phyloP scores from a whole-genome alignment of 768 basidiomycete species.

The Boletus subparvulus region DNA sequence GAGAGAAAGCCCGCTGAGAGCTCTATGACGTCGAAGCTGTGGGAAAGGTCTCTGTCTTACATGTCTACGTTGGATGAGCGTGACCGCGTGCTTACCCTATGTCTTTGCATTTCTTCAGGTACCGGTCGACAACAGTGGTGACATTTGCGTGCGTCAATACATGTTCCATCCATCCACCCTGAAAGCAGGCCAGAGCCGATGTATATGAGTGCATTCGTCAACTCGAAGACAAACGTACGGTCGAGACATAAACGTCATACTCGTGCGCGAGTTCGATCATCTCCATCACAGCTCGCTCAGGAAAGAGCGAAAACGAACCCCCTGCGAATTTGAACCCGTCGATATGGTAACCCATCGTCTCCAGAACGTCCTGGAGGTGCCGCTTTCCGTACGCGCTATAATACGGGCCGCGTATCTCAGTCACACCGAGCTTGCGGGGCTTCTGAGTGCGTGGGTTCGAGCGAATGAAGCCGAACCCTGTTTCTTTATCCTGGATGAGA shows the following conservation, averaged over 20 bases:
- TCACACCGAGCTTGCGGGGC: slow-evolving; percentile 38
- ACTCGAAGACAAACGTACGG: slow-evolving; percentile 30
- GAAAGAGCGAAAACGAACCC: slow-evolving; percentile 44
- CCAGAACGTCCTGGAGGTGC: slow-evolving; percentile 41
- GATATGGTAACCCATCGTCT: slow-evolving; percentile 43
- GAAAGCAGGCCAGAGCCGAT: not conserved
- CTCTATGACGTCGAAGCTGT: slow-evolving; percentile 45
- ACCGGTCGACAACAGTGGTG: slow-evolving; percentile 9
- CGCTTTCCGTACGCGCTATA: slow-evolving; percentile 42
- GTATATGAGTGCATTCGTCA: not conserved
- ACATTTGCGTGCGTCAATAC: slow-evolving; percentile 8
- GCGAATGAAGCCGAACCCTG: slow-evolving; percentile 14
- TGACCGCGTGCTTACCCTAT: slow-evolving; percentile 2
- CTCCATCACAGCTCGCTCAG: slow-evolving; percentile 35
- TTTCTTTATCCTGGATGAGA: slow-evolving; percentile 11
- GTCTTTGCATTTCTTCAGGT: slow-evolving; percentile 14
- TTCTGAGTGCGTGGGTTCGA: slow-evolving; percentile 34
- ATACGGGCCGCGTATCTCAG: slow-evolving; percentile 47
- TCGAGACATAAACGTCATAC: slow-evolving; percentile 41
- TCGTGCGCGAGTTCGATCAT: slow-evolving; percentile 44
- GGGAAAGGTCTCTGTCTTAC: not conserved
- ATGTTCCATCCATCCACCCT: slow-evolving; percentile 19
- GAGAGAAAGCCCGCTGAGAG: slow-evolving; percentile 46
- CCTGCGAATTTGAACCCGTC: slow-evolving; percentile 49
- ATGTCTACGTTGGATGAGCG: not conserved